Base-by-base conservation (phyloP, 2,329 filamentous ascomycete genomes). In the Mollisiaceae sp. region DNA sequence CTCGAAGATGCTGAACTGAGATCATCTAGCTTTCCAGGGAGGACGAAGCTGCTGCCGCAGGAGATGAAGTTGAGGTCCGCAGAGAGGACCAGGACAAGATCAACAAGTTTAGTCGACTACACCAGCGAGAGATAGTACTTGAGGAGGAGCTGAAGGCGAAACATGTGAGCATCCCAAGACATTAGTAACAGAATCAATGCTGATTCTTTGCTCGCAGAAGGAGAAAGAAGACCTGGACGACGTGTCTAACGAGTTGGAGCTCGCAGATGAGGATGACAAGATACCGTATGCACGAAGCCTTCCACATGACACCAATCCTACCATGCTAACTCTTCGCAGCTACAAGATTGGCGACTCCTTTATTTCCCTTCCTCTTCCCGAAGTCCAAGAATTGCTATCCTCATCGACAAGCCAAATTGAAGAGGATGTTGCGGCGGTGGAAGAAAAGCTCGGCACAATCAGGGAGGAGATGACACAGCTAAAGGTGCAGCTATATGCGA, bases 21-120 rank as follows among this genome's bases (percentile, higher is more conserved):
- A 1, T 24, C 8, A 24, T 32, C n/a, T 45, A 76, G 95, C 90
- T 99, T 72, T 93, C 92, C 55, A 96, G 93, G 77, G 94, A 97
- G 78, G 94, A 98, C 74, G 95, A 99, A 80, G 90, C 83, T 65
- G 78, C 89, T 65, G 83, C 89, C 22, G 85, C 84, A 60, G 86
- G 87, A 67, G 91, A 95, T 71, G 95, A 99, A 77, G 90, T 93
- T 73, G 92, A 97, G 79, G 95, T 99, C 65, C 91, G 95, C 67
- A 91, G 94, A 75, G 94, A 98, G 78, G 95, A 99, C 78, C 95
- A 99, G 79, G 94, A 98, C 82, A 97, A 95, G 81, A 99, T 99
- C 87, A 99, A 99, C 81, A 90, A 89, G 70, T 99, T 99, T 84
- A 97, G 94, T 79, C 89, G 93, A 54, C 83, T 99, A 69, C 95